phyloP scores from a whole-genome alignment of 2,329 filamentous ascomycete genomes.

The Conoideocrella luteorostrata region DNA sequence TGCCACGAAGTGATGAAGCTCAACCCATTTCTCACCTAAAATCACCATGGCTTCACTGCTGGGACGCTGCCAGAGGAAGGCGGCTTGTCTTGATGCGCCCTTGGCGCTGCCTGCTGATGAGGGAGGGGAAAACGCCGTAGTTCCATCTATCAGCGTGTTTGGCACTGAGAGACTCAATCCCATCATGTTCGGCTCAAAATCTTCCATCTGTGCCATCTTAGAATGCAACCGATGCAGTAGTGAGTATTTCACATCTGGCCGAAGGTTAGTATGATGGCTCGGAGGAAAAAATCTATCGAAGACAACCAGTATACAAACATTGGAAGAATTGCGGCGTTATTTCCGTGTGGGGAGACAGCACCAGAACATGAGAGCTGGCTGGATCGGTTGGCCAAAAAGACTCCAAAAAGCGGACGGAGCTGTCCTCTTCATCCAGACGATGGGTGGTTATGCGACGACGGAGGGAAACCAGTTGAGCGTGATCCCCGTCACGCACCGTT shows the following conservation, averaged over 20 bases:
- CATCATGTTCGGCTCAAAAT: slow-evolving; percentile 53
- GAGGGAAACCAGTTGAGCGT: slow-evolving; percentile 56
- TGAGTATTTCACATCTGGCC: slow-evolving; percentile 64
- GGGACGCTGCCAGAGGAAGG: slow-evolving; percentile 82
- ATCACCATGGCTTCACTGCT: slow-evolving; percentile 76
- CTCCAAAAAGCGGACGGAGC: slow-evolving; percentile 71
- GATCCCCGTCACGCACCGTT: slow-evolving; percentile 27
- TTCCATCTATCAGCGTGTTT: slow-evolving; percentile 54
- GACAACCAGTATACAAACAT: slow-evolving; percentile 45
- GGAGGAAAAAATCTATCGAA: not conserved
- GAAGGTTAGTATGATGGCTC: slow-evolving; percentile 10
- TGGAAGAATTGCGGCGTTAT: slow-evolving; percentile 78
- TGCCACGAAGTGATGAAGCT: slow-evolving; percentile 75
- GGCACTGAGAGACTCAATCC: slow-evolving; percentile 79
- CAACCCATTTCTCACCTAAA: slow-evolving; percentile 79
- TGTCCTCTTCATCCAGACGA: slow-evolving; percentile 58
- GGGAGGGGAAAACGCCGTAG: slow-evolving; percentile 46
- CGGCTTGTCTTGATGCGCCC: slow-evolving; percentile 29
- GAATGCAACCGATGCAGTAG: slow-evolving; percentile 76
- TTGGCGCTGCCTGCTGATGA: slow-evolving; percentile 12
- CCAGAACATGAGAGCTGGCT: slow-evolving; percentile 65
- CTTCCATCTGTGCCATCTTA: slow-evolving; percentile 30
- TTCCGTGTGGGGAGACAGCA: slow-evolving; percentile 76
- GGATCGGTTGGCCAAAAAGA: slow-evolving; percentile 74
- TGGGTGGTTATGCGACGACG: slow-evolving; percentile 64